These are phyloP conservation scores for Talaromyces sp. DNA, from an alignment of 2,329 filamentous ascomycete genomes.

Conservation along the genomic window DNA sequence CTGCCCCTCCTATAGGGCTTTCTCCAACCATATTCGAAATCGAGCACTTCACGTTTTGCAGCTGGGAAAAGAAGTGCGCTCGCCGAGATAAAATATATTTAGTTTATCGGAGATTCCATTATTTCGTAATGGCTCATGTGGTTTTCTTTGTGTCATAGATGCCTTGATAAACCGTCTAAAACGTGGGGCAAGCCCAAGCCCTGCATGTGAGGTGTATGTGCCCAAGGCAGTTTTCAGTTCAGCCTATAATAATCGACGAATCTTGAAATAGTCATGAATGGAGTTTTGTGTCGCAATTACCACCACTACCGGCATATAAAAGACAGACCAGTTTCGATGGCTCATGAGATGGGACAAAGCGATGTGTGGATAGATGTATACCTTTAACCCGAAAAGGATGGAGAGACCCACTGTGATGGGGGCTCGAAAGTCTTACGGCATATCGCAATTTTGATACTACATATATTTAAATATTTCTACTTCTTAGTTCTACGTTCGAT, in stretches of 20 bases:
- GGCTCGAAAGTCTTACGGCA: not conserved
- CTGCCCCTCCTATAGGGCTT: not conserved
- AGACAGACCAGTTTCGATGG: not conserved
- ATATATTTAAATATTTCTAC: not conserved
- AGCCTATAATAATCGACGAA: not conserved
- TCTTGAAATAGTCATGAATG: not conserved
- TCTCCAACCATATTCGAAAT: conserved; percentile 4
- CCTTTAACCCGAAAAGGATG: not conserved
- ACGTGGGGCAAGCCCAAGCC: not conserved
- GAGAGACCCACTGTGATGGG: not conserved
- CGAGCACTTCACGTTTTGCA: not conserved
- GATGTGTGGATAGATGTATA: not conserved
- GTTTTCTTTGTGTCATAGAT: not conserved
- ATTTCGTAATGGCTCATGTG: not conserved
- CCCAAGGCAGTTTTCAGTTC: not conserved
- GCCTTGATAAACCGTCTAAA: not conserved
- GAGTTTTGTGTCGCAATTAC: not conserved
- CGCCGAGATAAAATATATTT: not conserved
- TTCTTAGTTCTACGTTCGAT: not conserved
- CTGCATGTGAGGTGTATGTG: not conserved
- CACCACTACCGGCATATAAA: not conserved
- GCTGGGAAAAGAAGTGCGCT: not conserved
- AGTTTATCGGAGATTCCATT: not conserved
- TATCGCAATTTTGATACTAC: not conserved
- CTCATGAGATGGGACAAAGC: not conserved